A percentile compares a stretch with the other conserved stretches of the same genome.
These are phyloP conservation scores for Daldinia loculata DNA, from an alignment of 495 filamentous ascomycete genomes.

Conservation along the genomic window DNA sequence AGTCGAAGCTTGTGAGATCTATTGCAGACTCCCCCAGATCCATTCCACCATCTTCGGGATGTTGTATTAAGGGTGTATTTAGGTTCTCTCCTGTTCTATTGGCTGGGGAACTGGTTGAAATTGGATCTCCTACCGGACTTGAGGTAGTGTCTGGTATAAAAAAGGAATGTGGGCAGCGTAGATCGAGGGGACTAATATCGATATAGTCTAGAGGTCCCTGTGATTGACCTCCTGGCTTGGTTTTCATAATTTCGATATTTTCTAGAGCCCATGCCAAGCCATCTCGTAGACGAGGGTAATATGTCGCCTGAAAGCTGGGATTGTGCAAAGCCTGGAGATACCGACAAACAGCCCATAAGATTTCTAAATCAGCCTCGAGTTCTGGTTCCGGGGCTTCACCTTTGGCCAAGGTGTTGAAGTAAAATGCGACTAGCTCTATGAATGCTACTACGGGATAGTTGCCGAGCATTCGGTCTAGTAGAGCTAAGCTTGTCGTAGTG, in stretches of 20 bases:
- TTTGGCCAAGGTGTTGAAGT: not conserved
- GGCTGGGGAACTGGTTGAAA: too few relatives aligned
- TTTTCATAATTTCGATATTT: constrained; percentile 6
- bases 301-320: not conserved
- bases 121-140: not conserved
- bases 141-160: not conserved
- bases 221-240: not conserved
- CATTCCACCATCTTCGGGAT: too few relatives aligned
- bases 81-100: too few relatives aligned
- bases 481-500: constrained; percentile 15
- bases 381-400: not conserved
- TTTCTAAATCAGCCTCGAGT: not conserved
- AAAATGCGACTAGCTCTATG: constrained; percentile 18
- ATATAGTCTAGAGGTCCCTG: not conserved
- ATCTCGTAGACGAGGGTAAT: not conserved
- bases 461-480: constrained; percentile 23
- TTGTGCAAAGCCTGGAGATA: not conserved
- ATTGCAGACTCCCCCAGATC: not conserved
- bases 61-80: too few relatives aligned
- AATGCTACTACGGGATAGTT: constrained; percentile 28
- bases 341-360: not conserved
- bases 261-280: constrained; percentile 4
- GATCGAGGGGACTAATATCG: not conserved
- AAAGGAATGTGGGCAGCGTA: not conserved
- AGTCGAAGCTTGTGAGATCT: not conserved